These are phyloP conservation scores for Neurospora africana DNA, from an alignment of 495 filamentous ascomycete genomes.

Conservation along the genomic window DNA sequence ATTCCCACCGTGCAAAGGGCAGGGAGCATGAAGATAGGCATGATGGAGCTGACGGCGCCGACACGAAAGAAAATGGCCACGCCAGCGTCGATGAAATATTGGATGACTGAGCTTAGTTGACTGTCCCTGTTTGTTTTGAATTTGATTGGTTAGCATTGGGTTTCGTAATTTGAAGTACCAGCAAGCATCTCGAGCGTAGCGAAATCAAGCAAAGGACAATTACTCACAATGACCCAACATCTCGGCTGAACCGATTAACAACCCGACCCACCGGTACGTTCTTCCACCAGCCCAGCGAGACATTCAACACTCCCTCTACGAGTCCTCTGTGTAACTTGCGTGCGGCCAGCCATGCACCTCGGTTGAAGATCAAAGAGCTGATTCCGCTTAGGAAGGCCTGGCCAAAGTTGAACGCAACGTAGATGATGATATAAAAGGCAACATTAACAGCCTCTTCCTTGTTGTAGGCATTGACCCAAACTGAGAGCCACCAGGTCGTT, in stretches of 20 bases:
- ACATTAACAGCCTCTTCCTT: slow-evolving; percentile 22
- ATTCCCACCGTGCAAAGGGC: slow-evolving; percentile 29
- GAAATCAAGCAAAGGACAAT: not conserved
- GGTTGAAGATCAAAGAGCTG: slow-evolving; percentile 24
- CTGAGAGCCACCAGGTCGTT: slow-evolving; percentile 30
- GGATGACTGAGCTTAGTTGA: slow-evolving; percentile 27
- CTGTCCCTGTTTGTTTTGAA: slow-evolving; percentile 12
- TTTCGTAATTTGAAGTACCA: not conserved
- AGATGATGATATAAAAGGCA: slow-evolving; percentile 29
- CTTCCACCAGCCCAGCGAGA: slow-evolving; percentile 46
- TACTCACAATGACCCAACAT: slow-evolving; percentile 33
- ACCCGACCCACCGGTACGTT: slow-evolving; percentile 45
- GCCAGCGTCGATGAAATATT: slow-evolving; percentile 27
- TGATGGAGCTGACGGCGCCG: slow-evolving; percentile 36
- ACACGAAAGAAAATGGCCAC: slow-evolving; percentile 32
- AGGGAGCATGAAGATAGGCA: slow-evolving; percentile 39
- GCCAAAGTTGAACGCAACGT: slow-evolving; percentile 21
- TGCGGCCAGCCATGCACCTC: slow-evolving; percentile 36
- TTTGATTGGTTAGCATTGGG: not conserved
- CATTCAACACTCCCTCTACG: slow-evolving; percentile 34
- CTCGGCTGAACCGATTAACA: slow-evolving; percentile 45
- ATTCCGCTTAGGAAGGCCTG: slow-evolving; percentile 22
- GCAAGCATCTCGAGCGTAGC: not conserved
- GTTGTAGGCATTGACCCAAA: slow-evolving; percentile 43
- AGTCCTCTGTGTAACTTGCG: slow-evolving; percentile 34